These are phyloP conservation scores for Filosporella fistucella DNA, from an alignment of 495 filamentous ascomycete genomes.

Conservation along the genomic window DNA sequence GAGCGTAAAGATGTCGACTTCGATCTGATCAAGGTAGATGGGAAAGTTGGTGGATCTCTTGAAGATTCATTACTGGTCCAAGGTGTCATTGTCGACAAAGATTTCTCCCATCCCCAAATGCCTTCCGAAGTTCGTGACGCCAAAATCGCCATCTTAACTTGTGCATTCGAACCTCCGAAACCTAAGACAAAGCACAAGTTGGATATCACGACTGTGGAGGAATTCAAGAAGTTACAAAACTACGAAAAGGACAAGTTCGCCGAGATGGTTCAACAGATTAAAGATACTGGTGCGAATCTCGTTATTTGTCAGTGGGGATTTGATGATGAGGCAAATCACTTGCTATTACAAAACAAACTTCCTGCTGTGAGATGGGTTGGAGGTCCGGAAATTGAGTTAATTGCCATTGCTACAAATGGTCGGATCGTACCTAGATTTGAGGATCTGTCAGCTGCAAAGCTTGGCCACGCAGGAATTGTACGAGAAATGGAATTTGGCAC, in stretches of 20 bases:
- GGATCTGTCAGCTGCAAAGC: conserved; percentile 83
- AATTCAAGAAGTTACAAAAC: conserved; percentile 93
- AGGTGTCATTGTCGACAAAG: conserved; percentile 98
- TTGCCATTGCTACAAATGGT: conserved; percentile 97
- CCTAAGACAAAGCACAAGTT: conserved; percentile 99
- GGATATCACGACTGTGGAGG: conserved; percentile 94
- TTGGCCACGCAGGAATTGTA: conserved; percentile 85
- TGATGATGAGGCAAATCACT: conserved; percentile 97
- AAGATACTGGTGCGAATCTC: conserved; percentile 94
- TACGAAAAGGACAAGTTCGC: conserved; percentile 95
- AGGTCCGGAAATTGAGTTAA: conserved; percentile 96
- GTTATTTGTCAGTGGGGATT: conserved; percentile 99
- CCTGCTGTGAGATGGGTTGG: conserved; percentile 98
- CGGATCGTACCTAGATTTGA: conserved; percentile 97
- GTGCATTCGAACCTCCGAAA: conserved; percentile 99
- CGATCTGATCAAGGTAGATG: conserved; percentile 98
- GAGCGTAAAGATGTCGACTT: conserved; percentile 98
- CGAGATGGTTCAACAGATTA: conserved; percentile 98
- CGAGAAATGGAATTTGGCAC: conserved; percentile 96
- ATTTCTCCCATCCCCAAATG: conserved; percentile 99
- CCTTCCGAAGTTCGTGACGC: conserved; percentile 88
- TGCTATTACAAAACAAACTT: conserved; percentile 91
- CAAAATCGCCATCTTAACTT: conserved; percentile 95
- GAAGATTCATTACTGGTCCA: conserved; percentile 93
- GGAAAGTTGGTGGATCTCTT: conserved; percentile 93